Base-by-base conservation (phyloP, 306 rosid species). In the Phaseolus lunatus region DNA sequence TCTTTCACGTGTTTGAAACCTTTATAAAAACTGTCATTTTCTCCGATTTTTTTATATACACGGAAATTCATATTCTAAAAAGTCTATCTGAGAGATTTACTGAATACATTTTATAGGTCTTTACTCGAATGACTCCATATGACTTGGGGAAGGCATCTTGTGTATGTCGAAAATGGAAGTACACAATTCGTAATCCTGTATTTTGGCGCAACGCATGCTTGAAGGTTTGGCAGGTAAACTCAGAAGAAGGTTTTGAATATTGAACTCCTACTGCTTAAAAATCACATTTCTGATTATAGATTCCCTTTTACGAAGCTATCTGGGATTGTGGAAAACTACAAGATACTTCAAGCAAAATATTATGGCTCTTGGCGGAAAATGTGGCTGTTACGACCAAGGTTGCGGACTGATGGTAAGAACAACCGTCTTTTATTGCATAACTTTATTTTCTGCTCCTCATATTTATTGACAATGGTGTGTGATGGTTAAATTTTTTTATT, bases 211-310 rank as follows among this genome's bases (percentile, higher is more conserved):
- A 56, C 78, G 93, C 97, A 39, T 95, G 97, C 88, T 85, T 95
- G 76, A 95, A 92, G 91, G 98, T 92, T 80, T 95, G 98, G 98
- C 98, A 92, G 98, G 98, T 95, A 91, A 81, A 70, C 50, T 65
- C 80, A 47, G 54, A 73, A 18, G 72, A 58, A 57, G 56, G 78
- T 53, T 73, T 80, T 62, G 69, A 57, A 50, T 65, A 20, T 56
- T 53, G 78, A 73, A 16, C 53, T 67, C 45, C 59, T 75, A 19
- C 39, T 79, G 72, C 64, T 18, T 67, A 54, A 33, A 76, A 41
- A 15, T 79, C 31, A 37, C 61, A 68, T 64, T 79, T 77, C 78
- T 85, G 71, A 82, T 72, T 43, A 35, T 70, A 50, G 68, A 62
- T 37, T 50, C 49, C 78, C 35, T 63, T 76, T 76, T 56, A 18